These are phyloP conservation scores for Globisporangium mamillatum DNA, from an alignment of 352 stramenopile species.

Conservation along the genomic window DNA sequence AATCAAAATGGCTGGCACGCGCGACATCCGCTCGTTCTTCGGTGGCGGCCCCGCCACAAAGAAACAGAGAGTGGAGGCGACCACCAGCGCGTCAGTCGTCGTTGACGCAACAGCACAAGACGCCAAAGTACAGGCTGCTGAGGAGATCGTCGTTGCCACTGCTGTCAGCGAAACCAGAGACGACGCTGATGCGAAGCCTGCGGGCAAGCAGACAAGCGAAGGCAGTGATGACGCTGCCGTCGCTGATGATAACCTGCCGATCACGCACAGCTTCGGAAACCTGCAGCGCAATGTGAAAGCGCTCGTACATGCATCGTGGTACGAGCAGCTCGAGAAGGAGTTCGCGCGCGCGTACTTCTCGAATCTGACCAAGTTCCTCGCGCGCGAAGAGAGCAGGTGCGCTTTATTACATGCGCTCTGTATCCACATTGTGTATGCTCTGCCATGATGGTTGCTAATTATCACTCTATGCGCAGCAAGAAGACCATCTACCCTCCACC, in stretches of 20 bases:
- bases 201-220: neutral
- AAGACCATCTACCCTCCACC: slow-evolving; percentile 86
- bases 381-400: slow-evolving; percentile 42
- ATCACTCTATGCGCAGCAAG: slow-evolving; percentile 26
- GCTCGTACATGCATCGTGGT: slow-evolving; percentile 62
- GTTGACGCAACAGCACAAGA: neutral
- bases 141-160: neutral
- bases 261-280: slow-evolving; percentile 34
- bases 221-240: neutral
- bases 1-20: slow-evolving; percentile 13
- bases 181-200: neutral
- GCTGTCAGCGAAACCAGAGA: neutral
- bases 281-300: slow-evolving; percentile 30
- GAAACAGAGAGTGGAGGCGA: slow-evolving; percentile 23
- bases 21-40: slow-evolving; percentile 71
- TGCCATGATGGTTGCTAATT: neutral
- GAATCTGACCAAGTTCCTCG: slow-evolving; percentile 42
- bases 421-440: neutral
- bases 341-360: slow-evolving; percentile 48
- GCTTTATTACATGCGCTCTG: neutral
- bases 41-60: slow-evolving; percentile 21
- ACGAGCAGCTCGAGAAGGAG: slow-evolving; percentile 47
- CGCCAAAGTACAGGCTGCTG: neutral
- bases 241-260: slow-evolving; percentile 5
- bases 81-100: neutral